Base-by-base conservation (phyloP, 306 rosid genomes). In the Clitoria ternatea region DNA sequence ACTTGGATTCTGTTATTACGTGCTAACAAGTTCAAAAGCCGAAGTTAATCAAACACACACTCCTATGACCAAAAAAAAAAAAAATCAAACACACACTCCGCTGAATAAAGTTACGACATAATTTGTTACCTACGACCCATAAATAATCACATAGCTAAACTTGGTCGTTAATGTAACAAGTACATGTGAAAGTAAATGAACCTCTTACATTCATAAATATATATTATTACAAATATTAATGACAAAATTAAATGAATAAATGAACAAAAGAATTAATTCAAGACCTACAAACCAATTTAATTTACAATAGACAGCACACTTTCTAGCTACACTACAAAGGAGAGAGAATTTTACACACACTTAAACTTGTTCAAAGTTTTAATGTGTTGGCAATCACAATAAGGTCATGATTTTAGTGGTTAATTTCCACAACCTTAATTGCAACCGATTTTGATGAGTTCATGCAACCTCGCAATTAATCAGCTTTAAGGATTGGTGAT, bases 231-330 rank as follows among this genome's bases (percentile, higher is more conserved):
- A 45, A 45, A 18, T 10, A 11, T 61, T 36, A 14, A 17, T 47
- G 13, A 22, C 45, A 1, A 40, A 9, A 6, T 43, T 19, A 78
- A 78, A 42, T 39, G 15, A 78, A 42, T 39, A 20, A 66, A 63
- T 42, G 54, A 75, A 71, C 50, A 69, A 69, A 80, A 69, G 19
- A 73, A 82, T 70, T 61, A 73, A 82, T 70, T 61, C 20, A 55
- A 20, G 4, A 54, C 45, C 49, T 22, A 27, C 13, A 20, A 8
- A 15, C 36, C 60, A 50, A 39, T 39, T n/a, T n/a, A n/a, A n/a
- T n/a, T n/a, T n/a, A n/a, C n/a, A n/a, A n/a, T n/a, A n/a, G n/a
- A n/a, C n/a, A n/a, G n/a, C n/a, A n/a, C n/a, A n/a, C n/a, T n/a
- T n/a, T n/a, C n/a, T n/a, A n/a, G n/a, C n/a, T n/a, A n/a, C n/a